Conservation (phyloP, 1,139 yeast species). For the Ogataea hybrid region DNA sequence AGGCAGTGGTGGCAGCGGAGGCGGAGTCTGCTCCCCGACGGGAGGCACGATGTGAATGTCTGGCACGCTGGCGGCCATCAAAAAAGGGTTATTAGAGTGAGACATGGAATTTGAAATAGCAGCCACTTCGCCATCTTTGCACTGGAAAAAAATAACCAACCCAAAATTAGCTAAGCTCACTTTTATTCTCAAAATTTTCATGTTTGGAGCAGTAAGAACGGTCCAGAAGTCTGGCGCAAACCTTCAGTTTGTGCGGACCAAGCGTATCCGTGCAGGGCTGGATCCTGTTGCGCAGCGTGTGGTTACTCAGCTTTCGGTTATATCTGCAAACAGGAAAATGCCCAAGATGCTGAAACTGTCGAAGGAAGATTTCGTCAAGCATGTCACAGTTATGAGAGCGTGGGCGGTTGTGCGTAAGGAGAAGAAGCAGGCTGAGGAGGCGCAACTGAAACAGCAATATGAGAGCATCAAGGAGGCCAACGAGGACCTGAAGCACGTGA, state of each 20-base stretch:
- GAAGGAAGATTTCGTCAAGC: conserved; percentile 82
- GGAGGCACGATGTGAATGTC: conserved; percentile 13
- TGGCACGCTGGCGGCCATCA: conserved; percentile 5
- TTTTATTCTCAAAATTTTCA: conserved; percentile 6
- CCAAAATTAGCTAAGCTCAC: background rate
- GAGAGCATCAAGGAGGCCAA: conserved; percentile 68
- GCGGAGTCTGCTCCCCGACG: conserved; percentile 9
- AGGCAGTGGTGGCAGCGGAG: conserved; percentile 15
- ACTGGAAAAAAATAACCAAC: background rate
- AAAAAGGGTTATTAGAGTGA: conserved; percentile 13
- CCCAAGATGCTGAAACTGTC: conserved; percentile 77
- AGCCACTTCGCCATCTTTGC: conserved; percentile 4
- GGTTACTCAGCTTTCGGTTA: conserved; percentile 75
- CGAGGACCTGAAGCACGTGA: conserved; percentile 56
- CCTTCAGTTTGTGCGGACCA: conserved; percentile 31
- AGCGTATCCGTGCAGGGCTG: conserved; percentile 38
- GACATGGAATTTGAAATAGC: conserved; percentile 1
- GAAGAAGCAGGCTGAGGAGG: conserved; percentile 34
- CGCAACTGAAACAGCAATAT: conserved; percentile 60
- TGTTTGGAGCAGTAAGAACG: conserved; percentile 9
- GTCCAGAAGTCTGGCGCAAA: conserved; percentile 5
- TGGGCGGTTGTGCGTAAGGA: conserved; percentile 68
- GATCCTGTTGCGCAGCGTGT: conserved; percentile 33
- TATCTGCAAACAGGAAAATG: conserved; percentile 84
- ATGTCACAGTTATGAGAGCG: conserved; percentile 78